Conservation (phyloP, 306 rosid genomes). For the Begonia masoniana region DNA sequence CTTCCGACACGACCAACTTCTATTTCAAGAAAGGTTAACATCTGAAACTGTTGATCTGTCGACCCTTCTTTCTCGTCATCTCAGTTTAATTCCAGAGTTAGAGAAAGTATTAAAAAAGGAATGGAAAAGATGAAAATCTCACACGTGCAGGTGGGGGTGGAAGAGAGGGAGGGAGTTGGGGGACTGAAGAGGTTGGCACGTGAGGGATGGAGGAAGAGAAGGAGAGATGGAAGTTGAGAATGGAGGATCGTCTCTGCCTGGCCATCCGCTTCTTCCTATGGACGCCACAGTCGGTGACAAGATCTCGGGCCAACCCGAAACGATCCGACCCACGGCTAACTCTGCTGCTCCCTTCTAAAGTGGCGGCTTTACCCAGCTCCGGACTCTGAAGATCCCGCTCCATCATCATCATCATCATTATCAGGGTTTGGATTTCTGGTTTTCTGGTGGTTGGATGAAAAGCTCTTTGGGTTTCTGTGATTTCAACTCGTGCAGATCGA, state of each 20-base stretch:
- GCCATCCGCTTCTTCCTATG: slow-evolving; percentile 65
- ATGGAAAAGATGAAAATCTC: slow-evolving; percentile 13
- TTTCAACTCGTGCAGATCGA: slow-evolving; percentile 38
- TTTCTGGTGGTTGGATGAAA: not conserved
- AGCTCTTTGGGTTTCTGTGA: slow-evolving; percentile 18
- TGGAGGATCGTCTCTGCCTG: slow-evolving; percentile 47
- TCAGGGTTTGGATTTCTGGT: too few species aligned
- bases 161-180: slow-evolving; percentile 3
- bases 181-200: slow-evolving; percentile 19
- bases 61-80: too few species aligned
- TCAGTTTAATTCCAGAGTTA: not conserved
- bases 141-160: slow-evolving; percentile 42
- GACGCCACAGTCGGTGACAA: slow-evolving; percentile 27
- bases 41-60: too few species aligned
- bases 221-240: slow-evolving; percentile 16
- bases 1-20: slow-evolving; percentile 7
- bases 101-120: not conserved
- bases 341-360: slow-evolving; percentile 17
- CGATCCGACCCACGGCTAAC: slow-evolving; percentile 29
- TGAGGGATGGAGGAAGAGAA: slow-evolving; percentile 20
- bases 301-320: slow-evolving; percentile 22
- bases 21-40: not conserved
- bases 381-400: not conserved
- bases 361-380: not conserved
- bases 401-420: slow-evolving; percentile 37